Conservation (phyloP, 805 yeast species). For the Kodamaea fukazawae region DNA sequence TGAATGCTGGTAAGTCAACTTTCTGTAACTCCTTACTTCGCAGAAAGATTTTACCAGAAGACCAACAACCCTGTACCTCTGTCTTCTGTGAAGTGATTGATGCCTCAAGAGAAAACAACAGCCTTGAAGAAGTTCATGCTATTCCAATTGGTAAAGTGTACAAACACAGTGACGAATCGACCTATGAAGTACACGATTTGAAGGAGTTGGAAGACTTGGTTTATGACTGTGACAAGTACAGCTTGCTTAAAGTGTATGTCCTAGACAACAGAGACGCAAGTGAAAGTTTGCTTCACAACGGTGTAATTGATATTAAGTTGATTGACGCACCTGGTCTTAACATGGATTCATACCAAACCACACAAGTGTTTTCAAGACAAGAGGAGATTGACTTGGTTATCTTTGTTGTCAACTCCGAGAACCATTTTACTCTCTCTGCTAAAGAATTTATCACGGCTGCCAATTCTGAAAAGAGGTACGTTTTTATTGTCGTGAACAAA, state of each 20-base stretch:
- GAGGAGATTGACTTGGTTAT: constrained; percentile 96
- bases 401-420: constrained; percentile 94
- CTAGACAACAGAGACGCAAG: constrained; percentile 68
- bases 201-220: constrained; percentile 66
- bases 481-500: constrained; percentile 90
- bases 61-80: constrained; percentile 96
- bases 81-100: constrained; percentile 95
- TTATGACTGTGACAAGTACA: constrained; percentile 65
- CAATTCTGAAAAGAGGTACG: constrained; percentile 84
- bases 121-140: constrained; percentile 91
- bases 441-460: constrained; percentile 90
- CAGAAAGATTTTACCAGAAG: constrained; percentile 81
- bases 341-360: constrained; percentile 88
- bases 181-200: constrained; percentile 58
- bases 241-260: constrained; percentile 76
- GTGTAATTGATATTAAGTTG: constrained; percentile 85
- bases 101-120: constrained; percentile 63
- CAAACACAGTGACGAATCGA: constrained; percentile 54
- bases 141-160: constrained; percentile 58
- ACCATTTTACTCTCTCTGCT: constrained; percentile 91
- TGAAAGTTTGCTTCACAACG: constrained; percentile 76
- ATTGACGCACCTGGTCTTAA: constrained; percentile 98
- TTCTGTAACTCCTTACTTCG: constrained; percentile 88
- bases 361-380: constrained; percentile 92
- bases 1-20: constrained; percentile 94